Base-by-base conservation (phyloP, 495 filamentous ascomycete species). In the Penicillium ucsense region DNA sequence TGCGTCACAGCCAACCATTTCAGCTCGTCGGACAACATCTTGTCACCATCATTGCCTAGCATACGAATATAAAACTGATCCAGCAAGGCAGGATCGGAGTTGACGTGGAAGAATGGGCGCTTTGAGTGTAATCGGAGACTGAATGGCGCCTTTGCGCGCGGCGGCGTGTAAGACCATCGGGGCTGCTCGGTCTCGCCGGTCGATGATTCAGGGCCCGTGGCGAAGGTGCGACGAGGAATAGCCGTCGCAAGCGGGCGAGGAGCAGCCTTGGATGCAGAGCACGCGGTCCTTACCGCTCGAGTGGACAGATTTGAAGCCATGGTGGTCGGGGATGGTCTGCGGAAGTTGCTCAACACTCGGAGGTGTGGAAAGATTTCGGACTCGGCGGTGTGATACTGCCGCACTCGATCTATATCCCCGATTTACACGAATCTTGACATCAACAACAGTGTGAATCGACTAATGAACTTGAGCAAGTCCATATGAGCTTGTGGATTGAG, bases 1-100 rank as follows among this genome's bases (percentile, higher is more conserved):
- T 99, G 92, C 35, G 92, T 99, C 48, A 99, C 79, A 8, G 91
- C 90, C 54, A 96, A 75, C 92, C 91, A 99, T 68, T 96, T 95
- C 54, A 91, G 73, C 68, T 97, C 89, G 3, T 95, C 89, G 33
- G 82, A 82, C 51, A 97, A 74, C 62, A 90, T 56, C 52, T 76
- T 73, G 47, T 83, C 77, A 53, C 87, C 85, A 46, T 77, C 75
- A 45, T 65, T 64, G 20, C 90, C 88, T 44, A 96, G 68, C 47
- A 96, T 63, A 29, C 69, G 70, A 36, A 74, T 72, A 64, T 94
- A 91, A 62, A 88, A 83, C 35, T 72, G 63, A 60, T 97, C 85
- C 36, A 99, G 68, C 47, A 72, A 67, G 43, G 66, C 66, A 9
- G 84, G 86, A 54, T 91, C 79, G 4, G 81, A 71, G 65, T 99